These are phyloP conservation scores for Triticum turgidum DNA, from an alignment of 176 grass and related monocot genomes.

Conservation along the genomic window DNA sequence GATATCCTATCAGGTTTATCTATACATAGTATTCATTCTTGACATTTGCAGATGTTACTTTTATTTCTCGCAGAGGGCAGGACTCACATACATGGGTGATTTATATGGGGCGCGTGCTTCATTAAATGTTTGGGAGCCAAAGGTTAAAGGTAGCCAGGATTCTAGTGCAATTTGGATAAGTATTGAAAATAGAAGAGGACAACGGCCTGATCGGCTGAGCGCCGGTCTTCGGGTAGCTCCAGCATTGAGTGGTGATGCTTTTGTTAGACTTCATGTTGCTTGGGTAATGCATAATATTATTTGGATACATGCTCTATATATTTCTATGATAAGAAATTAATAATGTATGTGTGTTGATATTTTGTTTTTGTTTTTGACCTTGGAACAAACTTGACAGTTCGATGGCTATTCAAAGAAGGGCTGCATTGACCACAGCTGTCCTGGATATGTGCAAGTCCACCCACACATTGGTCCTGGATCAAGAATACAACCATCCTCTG, in stretches of 20 bases:
- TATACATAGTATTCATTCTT: background rate
- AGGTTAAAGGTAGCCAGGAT: background rate
- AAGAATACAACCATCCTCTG: background rate
- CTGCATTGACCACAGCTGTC: constrained; percentile 6
- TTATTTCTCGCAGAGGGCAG: background rate
- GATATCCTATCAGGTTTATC: no score
- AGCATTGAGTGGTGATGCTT: constrained; percentile 15
- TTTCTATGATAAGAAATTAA: no score
- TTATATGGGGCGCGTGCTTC: background rate
- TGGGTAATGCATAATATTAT: constrained; percentile 17
- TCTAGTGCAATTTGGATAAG: background rate
- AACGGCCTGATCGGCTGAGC: background rate
- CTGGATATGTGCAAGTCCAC: constrained; percentile 37
- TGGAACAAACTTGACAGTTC: background rate
- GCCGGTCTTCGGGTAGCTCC: background rate
- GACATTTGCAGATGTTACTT: background rate
- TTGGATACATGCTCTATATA: background rate
- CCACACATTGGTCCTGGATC: background rate
- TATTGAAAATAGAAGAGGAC: background rate
- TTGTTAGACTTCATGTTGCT: constrained; percentile 4
- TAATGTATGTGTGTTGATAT: background rate
- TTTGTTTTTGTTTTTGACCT: background rate
- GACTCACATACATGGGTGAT: background rate
- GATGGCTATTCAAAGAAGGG: background rate
- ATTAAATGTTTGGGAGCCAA: background rate